These are phyloP conservation scores for Lichtheimia ramosa DNA, from an alignment of 371 early-diverging fungal species.

Conservation along the genomic window DNA sequence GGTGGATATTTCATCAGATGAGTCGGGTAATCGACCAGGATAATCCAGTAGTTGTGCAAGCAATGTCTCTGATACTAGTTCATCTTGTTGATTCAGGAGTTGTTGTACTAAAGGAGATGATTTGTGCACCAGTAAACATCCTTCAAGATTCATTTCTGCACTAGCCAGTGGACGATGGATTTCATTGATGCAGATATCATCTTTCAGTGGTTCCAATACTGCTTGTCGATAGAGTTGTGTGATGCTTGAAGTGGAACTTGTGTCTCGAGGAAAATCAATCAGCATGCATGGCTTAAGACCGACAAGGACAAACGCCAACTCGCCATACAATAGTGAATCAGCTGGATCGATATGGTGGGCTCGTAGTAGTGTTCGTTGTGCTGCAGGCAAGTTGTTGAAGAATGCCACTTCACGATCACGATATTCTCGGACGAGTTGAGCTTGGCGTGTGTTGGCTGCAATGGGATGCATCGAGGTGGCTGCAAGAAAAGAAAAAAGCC, in stretches of 20 bases:
- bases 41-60: conserved; percentile 58
- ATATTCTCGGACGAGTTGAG: background rate
- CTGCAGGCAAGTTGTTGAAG: background rate
- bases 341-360: conserved; percentile 12
- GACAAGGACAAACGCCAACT: conserved; percentile 59
- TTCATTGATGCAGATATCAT: background rate
- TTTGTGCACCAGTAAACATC: background rate
- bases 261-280: conserved; percentile 39
- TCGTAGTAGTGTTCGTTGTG: background rate
- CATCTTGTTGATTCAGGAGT: too few relatives aligned
- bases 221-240: background rate
- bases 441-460: background rate
- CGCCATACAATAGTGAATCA: conserved; percentile 58
- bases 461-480: too few relatives aligned
- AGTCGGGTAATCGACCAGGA: conserved; percentile 58
- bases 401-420: background rate
- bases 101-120: too few relatives aligned
- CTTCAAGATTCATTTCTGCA: background rate
- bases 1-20: conserved; percentile 26
- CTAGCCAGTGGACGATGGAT: background rate
- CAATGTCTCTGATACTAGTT: conserved; percentile 6
- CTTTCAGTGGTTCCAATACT: background rate
- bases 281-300: conserved; percentile 62
- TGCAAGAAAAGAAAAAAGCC: background rate
- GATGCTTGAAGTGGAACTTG: too few relatives aligned